Evolutionary conservation across 768 basidiomycete species (phyloP), one percentile per base, ranked within the genome.

Genomic region (Leccinum subtestaceum): DNA sequence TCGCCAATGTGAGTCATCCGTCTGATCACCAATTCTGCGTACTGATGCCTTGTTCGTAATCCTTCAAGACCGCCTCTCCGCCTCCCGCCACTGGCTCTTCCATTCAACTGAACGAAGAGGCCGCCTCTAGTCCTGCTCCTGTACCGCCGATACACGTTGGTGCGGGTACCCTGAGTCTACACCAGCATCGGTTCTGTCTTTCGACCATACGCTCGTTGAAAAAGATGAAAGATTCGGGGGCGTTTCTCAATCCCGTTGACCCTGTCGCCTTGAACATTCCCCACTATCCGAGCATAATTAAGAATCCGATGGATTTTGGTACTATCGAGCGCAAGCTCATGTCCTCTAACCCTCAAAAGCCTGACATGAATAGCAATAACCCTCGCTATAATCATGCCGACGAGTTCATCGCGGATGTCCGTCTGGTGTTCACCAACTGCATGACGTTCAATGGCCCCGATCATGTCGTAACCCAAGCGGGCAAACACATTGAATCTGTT

Each of bases 361-460:
- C 85, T 13, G 91, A 92, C 60, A 73, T 79, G 27, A 90, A 88
- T 67, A 75, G 78, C 4, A 73, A 77, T 56, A 89, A 89, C 60
- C 89, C 88, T n/a, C 87, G 88, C 25, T 98, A 98, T 68, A 63
- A 75, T 53, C 85, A 72, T 58, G 85, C 87, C 4, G 88, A 92
- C 54, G 91, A 95, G 65, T 94, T 98, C 68, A 79, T 89, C 38
- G 75, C 77, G 19, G 97, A 99, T 70, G 85, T 99, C 45, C 86
- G 91, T 50, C 80, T 91, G 56, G 88, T 98, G 59, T 94, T 95
- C 75, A 81, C 82, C 62, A 99, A 99, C 68, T 91, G 91, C 58
- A 73, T 86, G 46, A 86, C 86, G 3, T 99, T 98, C 82, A 99
- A 99, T 71, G 97, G 97, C 1, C 87, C 88, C 3, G 91, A 94